Evolutionary conservation across 1,139 yeast genomes (phyloP), one percentile per base, ranked within the genome.

Genomic region (Kodamaea suecica): DNA sequence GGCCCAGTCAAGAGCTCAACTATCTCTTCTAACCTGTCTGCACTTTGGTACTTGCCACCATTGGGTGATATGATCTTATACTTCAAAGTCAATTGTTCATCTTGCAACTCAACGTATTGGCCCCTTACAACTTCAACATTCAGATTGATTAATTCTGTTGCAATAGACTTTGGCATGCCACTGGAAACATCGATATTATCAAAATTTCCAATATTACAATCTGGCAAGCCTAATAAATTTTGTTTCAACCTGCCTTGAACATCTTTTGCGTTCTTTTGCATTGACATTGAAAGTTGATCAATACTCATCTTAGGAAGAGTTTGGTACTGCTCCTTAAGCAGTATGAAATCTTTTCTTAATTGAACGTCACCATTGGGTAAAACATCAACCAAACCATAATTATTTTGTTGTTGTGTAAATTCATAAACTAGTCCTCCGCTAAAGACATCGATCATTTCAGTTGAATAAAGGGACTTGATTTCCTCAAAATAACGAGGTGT

Each of bases 361-460:
- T 64, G 63, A 2, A 73, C 79, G 49, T 78, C 71, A 0, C 90
- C 92, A 31, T 71, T 64, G 39, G 73, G 73, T 34, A 59, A 52
- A 11, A 83, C 58, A 36, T 76, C 74, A 3, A 92, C 95, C 28
- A 92, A 67, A 0, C 98, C 98, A 59, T 92, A 92, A 53, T 84
- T 78, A 54, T 88, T 88, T 17, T 83, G 77, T 53, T 87, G 97
- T 57, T 88, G 92, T 2, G 95, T 77, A 59, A 74, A 92, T 57
- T 92, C 97, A 56, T 92, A 92, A 2, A 87, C 94, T 39, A 92
- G 67, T 0, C 98, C 98, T 6, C 98, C 98, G 40, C 92, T 79
- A 58, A 88, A 90, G 3, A 84, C 88, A 23, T 73, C 71, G 24
- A 80, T 66, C 97, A 92, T 87, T 43, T 82, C 77, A 15, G 61